Conservation (phyloP, 176 grass and related monocot genomes). For the Paspalum vaginatum region DNA sequence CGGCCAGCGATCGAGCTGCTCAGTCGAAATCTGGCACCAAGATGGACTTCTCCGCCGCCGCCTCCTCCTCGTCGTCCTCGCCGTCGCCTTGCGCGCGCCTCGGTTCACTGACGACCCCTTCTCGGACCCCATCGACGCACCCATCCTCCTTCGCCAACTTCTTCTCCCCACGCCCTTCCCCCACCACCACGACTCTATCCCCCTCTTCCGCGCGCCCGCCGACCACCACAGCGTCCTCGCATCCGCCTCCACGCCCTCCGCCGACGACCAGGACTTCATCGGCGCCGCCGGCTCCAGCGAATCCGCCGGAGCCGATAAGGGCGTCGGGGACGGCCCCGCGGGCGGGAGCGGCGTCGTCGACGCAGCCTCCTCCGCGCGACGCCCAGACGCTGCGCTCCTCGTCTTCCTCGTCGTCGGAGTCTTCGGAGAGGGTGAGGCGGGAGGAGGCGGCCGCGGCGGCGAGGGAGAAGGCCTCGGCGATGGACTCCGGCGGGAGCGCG, state of each 20-base stretch:
- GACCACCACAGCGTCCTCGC: conserved; percentile 28
- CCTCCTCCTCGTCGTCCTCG: background rate
- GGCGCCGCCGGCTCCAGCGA: background rate
- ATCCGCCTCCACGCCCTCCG: background rate
- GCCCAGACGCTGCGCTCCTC: background rate
- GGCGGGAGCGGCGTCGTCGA: conserved; percentile 13
- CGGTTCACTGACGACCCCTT: background rate
- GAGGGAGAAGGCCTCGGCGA: conserved; percentile 78
- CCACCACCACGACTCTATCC: conserved; percentile 41
- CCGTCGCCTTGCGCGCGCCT: background rate
- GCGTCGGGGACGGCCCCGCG: conserved; percentile 25
- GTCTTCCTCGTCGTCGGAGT: conserved; percentile 35
- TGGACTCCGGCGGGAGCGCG: conserved; percentile 81
- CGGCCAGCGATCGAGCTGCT: background rate
- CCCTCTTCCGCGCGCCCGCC: conserved; percentile 16
- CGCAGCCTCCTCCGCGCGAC: conserved; percentile 3
- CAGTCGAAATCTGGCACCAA: conserved; percentile 40
- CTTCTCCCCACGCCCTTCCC: conserved; percentile 13
- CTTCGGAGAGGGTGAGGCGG: conserved; percentile 39
- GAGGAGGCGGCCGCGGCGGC: conserved; percentile 51
- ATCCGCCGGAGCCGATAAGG: conserved; percentile 7
- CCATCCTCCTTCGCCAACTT: conserved; percentile 23
- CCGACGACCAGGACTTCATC: conserved; percentile 31
- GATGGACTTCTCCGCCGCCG: conserved; percentile 22
- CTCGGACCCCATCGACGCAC: conserved; percentile 35